Evolutionary conservation across 345 rosid species (phyloP).

Genomic region (Eucalyptus pauciflora): DNA sequence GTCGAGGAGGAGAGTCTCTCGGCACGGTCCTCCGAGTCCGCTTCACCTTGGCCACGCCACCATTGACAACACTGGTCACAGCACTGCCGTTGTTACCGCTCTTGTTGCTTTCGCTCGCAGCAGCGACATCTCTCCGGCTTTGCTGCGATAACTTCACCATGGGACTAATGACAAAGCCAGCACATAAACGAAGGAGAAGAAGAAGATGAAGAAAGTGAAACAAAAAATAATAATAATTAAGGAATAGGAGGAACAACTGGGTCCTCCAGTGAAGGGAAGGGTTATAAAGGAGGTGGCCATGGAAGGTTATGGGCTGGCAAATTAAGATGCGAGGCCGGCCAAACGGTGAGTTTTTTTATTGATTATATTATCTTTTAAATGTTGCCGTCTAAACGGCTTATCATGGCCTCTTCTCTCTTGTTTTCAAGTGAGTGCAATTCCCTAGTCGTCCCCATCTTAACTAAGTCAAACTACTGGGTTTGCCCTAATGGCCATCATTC

Average conservation of each 20-base stretch:
- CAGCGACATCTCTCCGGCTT: constrained; percentile 3
- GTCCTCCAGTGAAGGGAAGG: constrained; percentile 5
- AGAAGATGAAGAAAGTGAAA: neutral
- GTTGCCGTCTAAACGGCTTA: constrained; percentile 38
- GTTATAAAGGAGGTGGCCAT: constrained; percentile 14
- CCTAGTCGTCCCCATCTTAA: neutral
- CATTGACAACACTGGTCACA: neutral
- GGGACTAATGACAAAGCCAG: too few species aligned
- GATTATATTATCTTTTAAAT: neutral
- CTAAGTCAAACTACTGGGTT: neutral
- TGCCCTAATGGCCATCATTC: too few species aligned
- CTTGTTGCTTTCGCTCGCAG: neutral
- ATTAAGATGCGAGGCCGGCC: neutral
- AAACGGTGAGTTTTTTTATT: neutral
- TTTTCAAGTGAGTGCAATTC: neutral
- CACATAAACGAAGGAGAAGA: neutral
- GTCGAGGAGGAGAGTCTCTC: constrained; percentile 80
- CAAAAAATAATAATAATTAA: neutral
- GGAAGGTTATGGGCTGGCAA: constrained; percentile 12
- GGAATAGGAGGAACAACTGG: neutral
- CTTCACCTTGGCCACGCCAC: constrained; percentile 38
- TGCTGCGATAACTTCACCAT: constrained; percentile 32
- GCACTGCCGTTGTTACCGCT: neutral
- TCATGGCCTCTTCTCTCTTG: neutral
- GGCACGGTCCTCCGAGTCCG: constrained; percentile 72